A percentile compares a stretch with the other conserved stretches of the same genome.
phyloP scores from a whole-genome alignment of 2,329 filamentous ascomycete species.

The Clonostachys sp. region DNA sequence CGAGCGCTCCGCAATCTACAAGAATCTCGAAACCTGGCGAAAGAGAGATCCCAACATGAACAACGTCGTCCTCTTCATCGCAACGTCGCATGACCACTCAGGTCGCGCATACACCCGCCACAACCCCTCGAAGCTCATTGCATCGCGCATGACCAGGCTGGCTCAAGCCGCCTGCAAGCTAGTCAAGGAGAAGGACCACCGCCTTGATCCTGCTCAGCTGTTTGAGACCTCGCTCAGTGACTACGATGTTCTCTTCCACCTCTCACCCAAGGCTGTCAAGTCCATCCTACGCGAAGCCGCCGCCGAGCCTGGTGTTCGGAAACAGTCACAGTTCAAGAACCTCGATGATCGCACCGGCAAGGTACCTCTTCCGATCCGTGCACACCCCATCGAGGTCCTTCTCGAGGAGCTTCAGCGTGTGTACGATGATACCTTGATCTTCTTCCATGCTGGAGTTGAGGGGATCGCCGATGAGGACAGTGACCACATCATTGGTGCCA shows the following conservation, averaged over 20 bases:
- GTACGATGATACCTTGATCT: slow-evolving; percentile 68
- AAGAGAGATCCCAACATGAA: slow-evolving; percentile 88
- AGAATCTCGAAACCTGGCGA: slow-evolving; percentile 77
- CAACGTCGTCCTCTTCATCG: slow-evolving; percentile 73
- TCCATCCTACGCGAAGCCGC: slow-evolving; percentile 30
- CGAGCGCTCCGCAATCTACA: slow-evolving; percentile 59
- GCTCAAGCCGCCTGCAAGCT: slow-evolving; percentile 70
- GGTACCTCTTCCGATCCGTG: slow-evolving; percentile 41
- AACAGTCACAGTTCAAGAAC: slow-evolving; percentile 71
- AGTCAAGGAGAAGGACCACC: slow-evolving; percentile 45
- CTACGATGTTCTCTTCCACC: slow-evolving; percentile 80
- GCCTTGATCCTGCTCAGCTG: slow-evolving; percentile 46
- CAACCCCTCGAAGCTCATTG: slow-evolving; percentile 74
- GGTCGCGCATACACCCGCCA: slow-evolving; percentile 76
- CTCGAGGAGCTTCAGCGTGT: slow-evolving; percentile 61
- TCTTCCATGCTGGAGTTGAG: slow-evolving; percentile 59
- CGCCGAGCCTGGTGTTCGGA: slow-evolving; percentile 21
- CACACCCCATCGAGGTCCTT: slow-evolving; percentile 59
- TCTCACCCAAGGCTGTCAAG: slow-evolving; percentile 52
- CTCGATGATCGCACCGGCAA: slow-evolving; percentile 55
- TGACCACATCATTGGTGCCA: slow-evolving; percentile 47
- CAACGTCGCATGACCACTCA: slow-evolving; percentile 71
- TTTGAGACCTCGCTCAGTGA: slow-evolving; percentile 72
- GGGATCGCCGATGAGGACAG: slow-evolving; percentile 28
- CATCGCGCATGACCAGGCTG: slow-evolving; percentile 75